Evolutionary conservation across 2,329 filamentous ascomycete species (phyloP), one percentile per base, ranked within the genome.

Genomic region (Plenodomus tracheiphilus): DNA sequence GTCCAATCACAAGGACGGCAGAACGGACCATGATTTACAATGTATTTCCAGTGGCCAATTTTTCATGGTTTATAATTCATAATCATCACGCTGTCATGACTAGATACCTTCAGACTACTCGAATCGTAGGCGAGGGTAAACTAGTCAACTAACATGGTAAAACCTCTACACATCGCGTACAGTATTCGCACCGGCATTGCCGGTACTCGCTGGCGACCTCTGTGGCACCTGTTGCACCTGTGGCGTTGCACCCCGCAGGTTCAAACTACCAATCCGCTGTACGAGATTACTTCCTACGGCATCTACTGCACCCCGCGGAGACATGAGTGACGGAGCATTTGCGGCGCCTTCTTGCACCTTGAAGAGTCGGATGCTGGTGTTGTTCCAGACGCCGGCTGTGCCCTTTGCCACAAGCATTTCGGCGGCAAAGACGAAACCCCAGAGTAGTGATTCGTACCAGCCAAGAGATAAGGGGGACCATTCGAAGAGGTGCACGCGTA

Each of bases 371-470:
- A 99, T 90, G 2, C 80, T 79, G 1, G 94, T 97, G 30, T 91
- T 89, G 66, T 93, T 97, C 93, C 94, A 99, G 1, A 97, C 86
- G 7, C 94, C 93, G 25, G 92, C 89, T 2, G 89, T 92, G 22
- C 92, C 92, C 67, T 88, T 92, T 0, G 87, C 84, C 21, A 93
- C 84, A 49, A 91, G 85, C 85, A 96, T 90, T 75, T 99, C 94
- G 62, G 86, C 87, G 21, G 88, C 86, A 70, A 97, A 97, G 44
- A 97, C 85, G 61, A 97, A 89, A 15, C 91, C 87, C 94, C 94
- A 99, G 9, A 99, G 79, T 11, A 97, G 79, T 4, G 90, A 93
- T 72, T 97, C 91, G 71, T 97, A 97, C 94, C 94, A 97, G 41
- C 92, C 93, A 42, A 97, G 79, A 0, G 90, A 88, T 28, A 96